Conservation (phyloP, 257 asterid genomes). For the Cynanchum wilfordii region DNA sequence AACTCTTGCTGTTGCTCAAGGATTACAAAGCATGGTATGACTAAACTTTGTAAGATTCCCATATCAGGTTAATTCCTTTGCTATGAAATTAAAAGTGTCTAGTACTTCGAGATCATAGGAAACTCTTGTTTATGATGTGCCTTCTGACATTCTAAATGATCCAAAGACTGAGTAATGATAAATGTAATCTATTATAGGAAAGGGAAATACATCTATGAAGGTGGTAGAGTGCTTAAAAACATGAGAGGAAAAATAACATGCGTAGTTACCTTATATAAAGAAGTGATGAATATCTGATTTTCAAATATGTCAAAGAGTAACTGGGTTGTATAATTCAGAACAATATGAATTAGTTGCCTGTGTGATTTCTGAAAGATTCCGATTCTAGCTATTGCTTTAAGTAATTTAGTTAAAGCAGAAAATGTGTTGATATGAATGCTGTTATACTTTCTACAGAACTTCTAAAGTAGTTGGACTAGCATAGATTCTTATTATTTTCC, state of each 20-base stretch:
- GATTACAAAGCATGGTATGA: conserved; percentile 52
- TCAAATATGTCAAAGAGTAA: not conserved
- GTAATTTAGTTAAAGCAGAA: not conserved
- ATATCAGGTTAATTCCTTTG: not conserved
- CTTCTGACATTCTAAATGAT: not conserved
- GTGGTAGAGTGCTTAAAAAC: not conserved
- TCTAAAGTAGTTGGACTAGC: not conserved
- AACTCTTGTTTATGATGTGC: not conserved
- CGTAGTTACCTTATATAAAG: not conserved
- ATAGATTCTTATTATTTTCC: not conserved
- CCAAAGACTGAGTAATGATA: not conserved
- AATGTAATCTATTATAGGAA: not conserved
- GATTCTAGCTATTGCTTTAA: not conserved
- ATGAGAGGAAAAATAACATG: not conserved
- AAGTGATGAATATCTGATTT: not conserved
- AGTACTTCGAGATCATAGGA: not conserved
- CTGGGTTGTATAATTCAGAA: not conserved
- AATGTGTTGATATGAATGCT: not conserved
- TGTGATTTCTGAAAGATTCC: not conserved
- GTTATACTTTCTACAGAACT: not conserved
- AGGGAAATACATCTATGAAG: not conserved
- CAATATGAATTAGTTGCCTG: not conserved
- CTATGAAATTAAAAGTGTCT: not conserved
- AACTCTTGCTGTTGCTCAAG: conserved; percentile 76
- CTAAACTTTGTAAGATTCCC: not conserved